Conservation (phyloP, 495 filamentous ascomycete species). For the Amniculicola lignicola region DNA sequence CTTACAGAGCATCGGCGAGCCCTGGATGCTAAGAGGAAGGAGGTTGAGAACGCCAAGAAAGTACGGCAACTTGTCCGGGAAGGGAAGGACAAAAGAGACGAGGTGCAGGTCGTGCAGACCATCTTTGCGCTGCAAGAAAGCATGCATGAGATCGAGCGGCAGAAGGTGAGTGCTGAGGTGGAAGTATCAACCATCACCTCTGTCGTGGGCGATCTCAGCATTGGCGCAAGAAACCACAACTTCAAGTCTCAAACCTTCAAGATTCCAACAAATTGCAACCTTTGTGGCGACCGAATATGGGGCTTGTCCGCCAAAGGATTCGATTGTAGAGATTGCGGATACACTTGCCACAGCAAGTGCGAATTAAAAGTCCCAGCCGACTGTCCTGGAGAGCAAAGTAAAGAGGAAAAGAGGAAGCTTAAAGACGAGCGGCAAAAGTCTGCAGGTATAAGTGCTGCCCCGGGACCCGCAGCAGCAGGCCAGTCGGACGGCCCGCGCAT, state of each 20-base stretch:
- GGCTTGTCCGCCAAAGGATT: constrained; percentile 93
- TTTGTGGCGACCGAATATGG: constrained; percentile 96
- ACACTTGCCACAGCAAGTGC: constrained; percentile 97
- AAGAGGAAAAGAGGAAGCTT: constrained; percentile 90
- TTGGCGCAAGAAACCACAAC: constrained; percentile 89
- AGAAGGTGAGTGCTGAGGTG: constrained; percentile 81
- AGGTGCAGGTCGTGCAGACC: constrained; percentile 70
- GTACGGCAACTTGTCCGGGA: constrained; percentile 70
- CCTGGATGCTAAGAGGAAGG: constrained; percentile 75
- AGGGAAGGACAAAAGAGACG: constrained; percentile 79
- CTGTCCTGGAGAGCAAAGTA: constrained; percentile 87
- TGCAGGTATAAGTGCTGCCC: constrained; percentile 53
- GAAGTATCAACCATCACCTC: constrained; percentile 85
- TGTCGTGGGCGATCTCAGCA: constrained; percentile 82
- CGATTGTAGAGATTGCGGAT: constrained; percentile 92
- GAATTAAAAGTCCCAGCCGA: constrained; percentile 97
- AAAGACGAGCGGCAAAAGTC: constrained; percentile 78
- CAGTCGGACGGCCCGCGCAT: constrained; percentile 52
- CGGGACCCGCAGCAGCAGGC: constrained; percentile 40
- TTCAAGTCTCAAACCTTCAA: constrained; percentile 98
- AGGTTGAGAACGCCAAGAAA: constrained; percentile 72
- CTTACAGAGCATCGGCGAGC: constrained; percentile 74
- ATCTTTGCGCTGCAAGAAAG: constrained; percentile 79
- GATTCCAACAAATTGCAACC: constrained; percentile 96
- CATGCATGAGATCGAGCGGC: constrained; percentile 80